These are phyloP conservation scores for Cyamopsis tetragonoloba DNA, from an alignment of 306 rosid species.

Conservation along the genomic window DNA sequence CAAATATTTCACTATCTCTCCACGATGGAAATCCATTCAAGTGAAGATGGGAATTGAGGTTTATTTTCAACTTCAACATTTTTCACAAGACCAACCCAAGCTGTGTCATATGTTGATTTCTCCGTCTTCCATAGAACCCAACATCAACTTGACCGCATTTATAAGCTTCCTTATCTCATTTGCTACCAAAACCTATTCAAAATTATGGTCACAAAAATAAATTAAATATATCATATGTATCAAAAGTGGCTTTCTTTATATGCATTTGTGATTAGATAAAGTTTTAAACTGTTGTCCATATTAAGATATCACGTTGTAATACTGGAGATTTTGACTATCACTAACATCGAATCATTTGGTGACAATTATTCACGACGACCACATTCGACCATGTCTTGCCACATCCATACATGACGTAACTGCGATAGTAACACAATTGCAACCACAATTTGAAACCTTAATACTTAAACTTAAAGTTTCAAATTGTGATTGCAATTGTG, in stretches of 20 bases:
- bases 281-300: no score
- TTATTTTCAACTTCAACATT: slow-evolving; percentile 23
- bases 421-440: no score
- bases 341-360: no score
- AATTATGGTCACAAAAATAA: not conserved
- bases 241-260: not conserved
- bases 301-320: no score
- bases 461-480: no score
- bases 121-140: slow-evolving; percentile 62
- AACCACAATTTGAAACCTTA: no score
- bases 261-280: not conserved
- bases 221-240: no score
- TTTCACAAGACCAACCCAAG: slow-evolving; percentile 68
- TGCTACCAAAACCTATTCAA: slow-evolving; percentile 11
- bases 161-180: slow-evolving; percentile 43
- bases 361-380: no score
- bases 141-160: slow-evolving; percentile 32
- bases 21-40: slow-evolving; percentile 83
- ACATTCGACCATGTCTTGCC: no score
- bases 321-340: no score
- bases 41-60: slow-evolving; percentile 61
- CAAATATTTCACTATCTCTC: slow-evolving; percentile 55
- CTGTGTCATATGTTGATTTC: slow-evolving; percentile 84
- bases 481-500: no score
- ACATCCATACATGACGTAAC: no score